Evolutionary conservation across 148 eudicot genomes (phyloP).

Genomic region (Fagopyrum esculentum): DNA sequence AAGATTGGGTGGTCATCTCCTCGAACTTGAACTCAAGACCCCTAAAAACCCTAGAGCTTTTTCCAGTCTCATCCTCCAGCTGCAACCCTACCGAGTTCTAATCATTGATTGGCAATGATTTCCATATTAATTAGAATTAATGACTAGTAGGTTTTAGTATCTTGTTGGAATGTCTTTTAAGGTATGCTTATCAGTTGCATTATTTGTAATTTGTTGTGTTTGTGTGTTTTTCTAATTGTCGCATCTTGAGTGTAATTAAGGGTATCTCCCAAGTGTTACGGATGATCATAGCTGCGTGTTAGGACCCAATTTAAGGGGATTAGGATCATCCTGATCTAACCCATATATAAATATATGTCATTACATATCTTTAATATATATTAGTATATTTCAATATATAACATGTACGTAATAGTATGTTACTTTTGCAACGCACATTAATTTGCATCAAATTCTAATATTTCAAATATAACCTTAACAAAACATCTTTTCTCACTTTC

Average conservation of each 20-base stretch:
- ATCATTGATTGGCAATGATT: not conserved
- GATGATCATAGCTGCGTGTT: not conserved
- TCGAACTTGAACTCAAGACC: constrained; percentile 10
- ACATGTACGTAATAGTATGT: not conserved
- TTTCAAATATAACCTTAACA: not conserved
- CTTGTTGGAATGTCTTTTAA: not conserved
- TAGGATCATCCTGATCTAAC: not conserved
- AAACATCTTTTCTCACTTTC: too few species aligned
- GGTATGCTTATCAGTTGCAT: not conserved
- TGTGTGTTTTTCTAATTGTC: not conserved
- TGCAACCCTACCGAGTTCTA: not conserved
- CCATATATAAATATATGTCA: not conserved
- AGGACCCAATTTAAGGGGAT: too few species aligned
- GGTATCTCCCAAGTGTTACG: not conserved
- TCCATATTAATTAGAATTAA: not conserved
- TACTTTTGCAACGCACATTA: not conserved
- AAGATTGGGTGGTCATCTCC: not conserved
- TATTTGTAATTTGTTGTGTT: not conserved
- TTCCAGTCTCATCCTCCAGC: not conserved
- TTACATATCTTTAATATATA: not conserved
- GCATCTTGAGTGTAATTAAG: not conserved
- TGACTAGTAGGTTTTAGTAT: not conserved
- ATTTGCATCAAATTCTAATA: not conserved
- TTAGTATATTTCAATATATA: not conserved
- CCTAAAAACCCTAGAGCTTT: constrained; percentile 5